Evolutionary conservation across 1,139 yeast species (phyloP).

Genomic region (Pichia sp.): DNA sequence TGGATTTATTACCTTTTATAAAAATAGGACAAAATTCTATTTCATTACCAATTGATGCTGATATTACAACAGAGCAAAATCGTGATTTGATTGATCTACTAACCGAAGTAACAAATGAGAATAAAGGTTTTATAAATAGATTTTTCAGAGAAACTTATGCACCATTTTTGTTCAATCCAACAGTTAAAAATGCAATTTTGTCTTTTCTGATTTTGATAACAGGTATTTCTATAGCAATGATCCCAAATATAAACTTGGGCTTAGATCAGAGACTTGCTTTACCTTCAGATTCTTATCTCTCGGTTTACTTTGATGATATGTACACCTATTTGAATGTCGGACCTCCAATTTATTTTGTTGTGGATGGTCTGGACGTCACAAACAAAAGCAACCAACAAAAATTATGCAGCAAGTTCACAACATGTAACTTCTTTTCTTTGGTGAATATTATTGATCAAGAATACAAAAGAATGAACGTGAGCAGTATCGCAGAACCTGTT

Average conservation of each 20-base stretch:
- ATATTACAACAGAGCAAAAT: slow-evolving; percentile 6
- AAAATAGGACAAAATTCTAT: slow-evolving; percentile 23
- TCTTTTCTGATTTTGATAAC: slow-evolving; percentile 53
- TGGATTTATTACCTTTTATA: slow-evolving; percentile 54
- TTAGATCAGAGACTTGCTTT: slow-evolving; percentile 86
- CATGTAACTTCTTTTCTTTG: slow-evolving; percentile 72
- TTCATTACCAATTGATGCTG: slow-evolving; percentile 12
- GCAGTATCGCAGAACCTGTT: slow-evolving; percentile 73
- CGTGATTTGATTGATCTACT: slow-evolving; percentile 15
- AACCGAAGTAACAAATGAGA: slow-evolving; percentile 11
- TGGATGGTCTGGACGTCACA: slow-evolving; percentile 59
- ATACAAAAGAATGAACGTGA: slow-evolving; percentile 52
- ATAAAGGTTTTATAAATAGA: slow-evolving; percentile 30
- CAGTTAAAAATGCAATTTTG: slow-evolving; percentile 43
- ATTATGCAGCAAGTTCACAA: slow-evolving; percentile 80
- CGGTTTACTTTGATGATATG: slow-evolving; percentile 71
- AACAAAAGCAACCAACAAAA: slow-evolving; percentile 54
- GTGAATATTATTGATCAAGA: slow-evolving; percentile 87
- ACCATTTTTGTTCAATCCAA: slow-evolving; percentile 47
- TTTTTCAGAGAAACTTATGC: slow-evolving; percentile 41
- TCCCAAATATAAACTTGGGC: slow-evolving; percentile 70
- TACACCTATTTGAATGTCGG: slow-evolving; percentile 74
- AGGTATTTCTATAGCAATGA: slow-evolving; percentile 56
- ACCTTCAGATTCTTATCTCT: slow-evolving; percentile 74
- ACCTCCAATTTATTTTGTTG: slow-evolving; percentile 85